Conservation (phyloP, 1,139 yeast species). For the Zygoascus meyerae region DNA sequence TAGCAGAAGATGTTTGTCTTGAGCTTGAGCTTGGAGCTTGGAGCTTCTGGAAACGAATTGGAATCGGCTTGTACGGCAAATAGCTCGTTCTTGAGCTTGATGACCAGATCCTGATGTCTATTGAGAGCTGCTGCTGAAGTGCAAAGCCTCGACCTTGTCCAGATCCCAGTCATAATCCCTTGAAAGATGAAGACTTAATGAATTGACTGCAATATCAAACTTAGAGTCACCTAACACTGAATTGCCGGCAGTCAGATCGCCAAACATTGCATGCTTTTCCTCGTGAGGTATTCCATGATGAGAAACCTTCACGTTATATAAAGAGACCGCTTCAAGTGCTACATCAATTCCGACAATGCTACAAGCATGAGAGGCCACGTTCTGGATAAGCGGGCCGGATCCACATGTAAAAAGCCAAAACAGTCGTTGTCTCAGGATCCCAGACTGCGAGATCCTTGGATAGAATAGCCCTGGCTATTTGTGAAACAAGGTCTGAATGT, state of each 20-base stretch:
- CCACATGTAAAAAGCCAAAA: conserved; percentile 33
- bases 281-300: conserved; percentile 23
- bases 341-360: conserved; percentile 30
- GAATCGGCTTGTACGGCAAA: too few relatives aligned
- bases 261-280: conserved; percentile 21
- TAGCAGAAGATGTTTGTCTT: too few relatives aligned
- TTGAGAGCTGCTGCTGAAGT: too few relatives aligned
- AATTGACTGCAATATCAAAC: conserved; percentile 27
- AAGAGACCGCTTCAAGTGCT: conserved; percentile 25
- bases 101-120: too few relatives aligned
- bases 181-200: conserved; percentile 31
- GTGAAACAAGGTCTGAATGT: background rate
- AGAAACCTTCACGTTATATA: conserved; percentile 22
- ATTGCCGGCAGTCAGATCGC: conserved; percentile 18
- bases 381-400: conserved; percentile 25
- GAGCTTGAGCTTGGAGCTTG: too few relatives aligned
- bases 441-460: conserved; percentile 14
- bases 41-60: too few relatives aligned
- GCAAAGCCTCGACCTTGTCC: too few relatives aligned
- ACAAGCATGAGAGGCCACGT: conserved; percentile 24
- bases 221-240: conserved; percentile 9
- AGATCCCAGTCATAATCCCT: too few relatives aligned
- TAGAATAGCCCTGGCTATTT: conserved; percentile 1
- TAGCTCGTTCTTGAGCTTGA: too few relatives aligned
- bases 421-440: conserved; percentile 20